Evolutionary conservation across 352 stramenopile species (phyloP).

Genomic region (Phytophthora sp.): DNA sequence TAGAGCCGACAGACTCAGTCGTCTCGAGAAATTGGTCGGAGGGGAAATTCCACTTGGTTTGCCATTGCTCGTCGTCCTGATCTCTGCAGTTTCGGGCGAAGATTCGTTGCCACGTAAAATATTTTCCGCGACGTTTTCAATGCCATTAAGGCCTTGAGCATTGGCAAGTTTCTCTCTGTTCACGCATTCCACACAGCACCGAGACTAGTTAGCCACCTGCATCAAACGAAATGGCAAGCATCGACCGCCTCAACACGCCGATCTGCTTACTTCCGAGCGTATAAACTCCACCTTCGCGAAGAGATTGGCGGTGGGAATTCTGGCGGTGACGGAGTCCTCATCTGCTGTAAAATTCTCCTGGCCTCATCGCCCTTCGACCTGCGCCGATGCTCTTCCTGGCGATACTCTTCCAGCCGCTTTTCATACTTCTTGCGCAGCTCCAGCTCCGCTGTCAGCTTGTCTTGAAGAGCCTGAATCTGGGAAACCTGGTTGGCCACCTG

Average conservation of each 20-base stretch:
- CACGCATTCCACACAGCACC: constrained; percentile 4
- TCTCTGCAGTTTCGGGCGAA: constrained; percentile 43
- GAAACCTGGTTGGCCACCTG: constrained; percentile 68
- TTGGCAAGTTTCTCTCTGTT: constrained; percentile 49
- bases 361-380: constrained; percentile 57
- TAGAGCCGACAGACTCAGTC: constrained; percentile 37
- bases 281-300: constrained; percentile 71
- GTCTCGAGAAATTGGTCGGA: constrained; percentile 41
- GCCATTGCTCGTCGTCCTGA: constrained; percentile 23
- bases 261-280: constrained; percentile 63
- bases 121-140: constrained; percentile 83
- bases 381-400: constrained; percentile 62
- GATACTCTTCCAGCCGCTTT: constrained; percentile 75
- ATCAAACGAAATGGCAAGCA: constrained; percentile 12
- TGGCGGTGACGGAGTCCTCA: constrained; percentile 46
- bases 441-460: constrained; percentile 67
- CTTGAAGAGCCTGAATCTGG: constrained; percentile 71
- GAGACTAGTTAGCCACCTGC: constrained; percentile 8
- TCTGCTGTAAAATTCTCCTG: constrained; percentile 47
- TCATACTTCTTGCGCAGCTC: constrained; percentile 82
- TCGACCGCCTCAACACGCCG: constrained; percentile 13
- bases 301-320: constrained; percentile 47
- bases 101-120: constrained; percentile 61
- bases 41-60: constrained; percentile 47
- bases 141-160: constrained; percentile 49